These are phyloP conservation scores for Cokeromyces recurvatus DNA, from an alignment of 371 early-diverging fungal species.

Conservation along the genomic window DNA sequence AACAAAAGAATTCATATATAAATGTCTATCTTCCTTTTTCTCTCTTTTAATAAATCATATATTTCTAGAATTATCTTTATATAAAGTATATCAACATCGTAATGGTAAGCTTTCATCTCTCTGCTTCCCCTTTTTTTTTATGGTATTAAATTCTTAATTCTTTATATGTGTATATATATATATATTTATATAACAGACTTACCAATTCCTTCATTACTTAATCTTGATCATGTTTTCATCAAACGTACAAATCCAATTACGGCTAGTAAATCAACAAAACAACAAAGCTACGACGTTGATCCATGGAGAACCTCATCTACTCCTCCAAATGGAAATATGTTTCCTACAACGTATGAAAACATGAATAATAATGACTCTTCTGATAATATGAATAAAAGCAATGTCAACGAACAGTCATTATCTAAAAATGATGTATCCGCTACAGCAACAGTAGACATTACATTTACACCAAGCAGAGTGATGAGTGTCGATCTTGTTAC, in stretches of 20 bases:
- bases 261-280: slow-evolving; percentile 2
- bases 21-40: too few relatives aligned
- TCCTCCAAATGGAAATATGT: slow-evolving; percentile 5
- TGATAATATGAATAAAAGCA: slow-evolving; percentile 1
- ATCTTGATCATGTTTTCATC: slow-evolving; percentile 15
- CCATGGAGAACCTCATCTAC: slow-evolving; percentile 15
- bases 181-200: too few relatives aligned
- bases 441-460: not conserved
- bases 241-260: slow-evolving; percentile 9
- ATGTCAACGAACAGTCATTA: not conserved
- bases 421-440: too few relatives aligned
- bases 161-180: too few relatives aligned
- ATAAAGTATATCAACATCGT: slow-evolving; percentile 21
- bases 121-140: too few relatives aligned
- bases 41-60: not conserved
- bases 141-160: too few relatives aligned
- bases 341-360: not conserved
- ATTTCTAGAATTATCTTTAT: slow-evolving; percentile 15
- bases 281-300: slow-evolving; percentile 20
- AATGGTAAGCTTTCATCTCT: slow-evolving; percentile 24
- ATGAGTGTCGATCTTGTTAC: slow-evolving; percentile 1
- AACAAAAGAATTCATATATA: not conserved
- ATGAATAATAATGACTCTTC: not conserved
- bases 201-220: slow-evolving; percentile 21
- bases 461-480: not conserved